Percentiles rank a stretch among this genome's conserved stretches.
Evolutionary conservation across 106 monocot genomes (phyloP).

Genomic region (Acanthochlamys bracteata): DNA sequence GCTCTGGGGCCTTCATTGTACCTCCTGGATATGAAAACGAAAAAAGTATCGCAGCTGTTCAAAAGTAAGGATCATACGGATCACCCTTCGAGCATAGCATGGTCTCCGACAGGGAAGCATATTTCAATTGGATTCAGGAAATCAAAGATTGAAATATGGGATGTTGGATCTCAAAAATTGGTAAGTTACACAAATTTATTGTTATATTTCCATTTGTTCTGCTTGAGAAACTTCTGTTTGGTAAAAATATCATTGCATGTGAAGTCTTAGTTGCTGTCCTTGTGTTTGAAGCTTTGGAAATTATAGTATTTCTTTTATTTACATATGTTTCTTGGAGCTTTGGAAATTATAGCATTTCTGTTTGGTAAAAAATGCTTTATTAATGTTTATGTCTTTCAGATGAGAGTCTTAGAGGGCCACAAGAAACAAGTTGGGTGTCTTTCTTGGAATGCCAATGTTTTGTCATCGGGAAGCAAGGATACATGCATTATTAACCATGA

Average conservation of each 20-base stretch:
- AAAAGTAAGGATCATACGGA: slow-evolving; percentile 9
- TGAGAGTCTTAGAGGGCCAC: slow-evolving; percentile 21
- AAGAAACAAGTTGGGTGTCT: slow-evolving; percentile 36
- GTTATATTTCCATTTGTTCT: too few relatives aligned
- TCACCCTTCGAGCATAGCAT: slow-evolving; percentile 35
- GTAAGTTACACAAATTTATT: slow-evolving; percentile 6
- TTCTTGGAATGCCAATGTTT: slow-evolving; percentile 36
- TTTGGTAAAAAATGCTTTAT: too few relatives aligned
- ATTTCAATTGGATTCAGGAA: slow-evolving; percentile 36
- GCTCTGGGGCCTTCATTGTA: slow-evolving; percentile 32
- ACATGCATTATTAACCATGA: slow-evolving; percentile 45
- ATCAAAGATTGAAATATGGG: slow-evolving; percentile 39
- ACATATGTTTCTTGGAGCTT: too few relatives aligned
- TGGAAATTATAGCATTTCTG: too few relatives aligned
- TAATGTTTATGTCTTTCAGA: neutral
- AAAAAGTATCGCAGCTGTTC: slow-evolving; percentile 9
- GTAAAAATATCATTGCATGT: too few relatives aligned
- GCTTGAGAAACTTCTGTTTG: too few relatives aligned
- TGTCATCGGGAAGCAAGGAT: slow-evolving; percentile 48
- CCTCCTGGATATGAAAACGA: slow-evolving; percentile 17
- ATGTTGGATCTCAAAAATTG: slow-evolving; percentile 12
- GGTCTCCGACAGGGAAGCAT: slow-evolving; percentile 22
- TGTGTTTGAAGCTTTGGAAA: too few relatives aligned
- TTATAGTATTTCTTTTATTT: too few relatives aligned
- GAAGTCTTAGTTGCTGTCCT: too few relatives aligned